Percentiles rank a stretch among this genome's conserved stretches.
Conservation (phyloP, 176 grass and related monocot species). For the Carex myosuroides region DNA sequence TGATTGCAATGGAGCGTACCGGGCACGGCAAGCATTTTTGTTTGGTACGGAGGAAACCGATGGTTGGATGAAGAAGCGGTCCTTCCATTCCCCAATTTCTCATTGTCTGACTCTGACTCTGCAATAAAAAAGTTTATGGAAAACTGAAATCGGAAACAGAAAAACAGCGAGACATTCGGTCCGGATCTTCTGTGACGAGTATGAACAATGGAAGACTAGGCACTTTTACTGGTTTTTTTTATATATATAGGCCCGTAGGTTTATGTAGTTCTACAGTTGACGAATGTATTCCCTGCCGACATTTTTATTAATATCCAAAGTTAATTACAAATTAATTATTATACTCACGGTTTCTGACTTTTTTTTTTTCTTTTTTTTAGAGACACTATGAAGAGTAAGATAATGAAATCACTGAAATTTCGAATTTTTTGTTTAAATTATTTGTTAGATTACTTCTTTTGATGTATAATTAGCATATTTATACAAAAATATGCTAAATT, state of each 20-base stretch:
- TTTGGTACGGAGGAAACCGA: background rate
- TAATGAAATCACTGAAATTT: too few relatives aligned
- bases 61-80: background rate
- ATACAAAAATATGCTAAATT: too few relatives aligned
- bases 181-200: background rate
- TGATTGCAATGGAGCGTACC: background rate
- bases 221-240: too few relatives aligned
- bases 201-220: background rate
- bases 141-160: background rate
- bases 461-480: too few relatives aligned
- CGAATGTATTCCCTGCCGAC: background rate
- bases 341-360: too few relatives aligned
- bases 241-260: too few relatives aligned
- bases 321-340: too few relatives aligned
- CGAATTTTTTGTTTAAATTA: too few relatives aligned
- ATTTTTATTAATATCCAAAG: too few relatives aligned
- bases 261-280: background rate
- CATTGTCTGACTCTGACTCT: background rate
- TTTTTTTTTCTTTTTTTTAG: too few relatives aligned
- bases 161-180: background rate
- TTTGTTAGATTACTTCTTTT: too few relatives aligned
- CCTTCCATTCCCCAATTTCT: background rate
- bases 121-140: background rate
- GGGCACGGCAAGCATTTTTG: constrained; percentile 16
- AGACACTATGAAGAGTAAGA: too few relatives aligned